Evolutionary conservation across 192 early-diverging fungal genomes (phyloP), one percentile per base, ranked within the genome.

Genomic region (Coemansia aciculifera): DNA sequence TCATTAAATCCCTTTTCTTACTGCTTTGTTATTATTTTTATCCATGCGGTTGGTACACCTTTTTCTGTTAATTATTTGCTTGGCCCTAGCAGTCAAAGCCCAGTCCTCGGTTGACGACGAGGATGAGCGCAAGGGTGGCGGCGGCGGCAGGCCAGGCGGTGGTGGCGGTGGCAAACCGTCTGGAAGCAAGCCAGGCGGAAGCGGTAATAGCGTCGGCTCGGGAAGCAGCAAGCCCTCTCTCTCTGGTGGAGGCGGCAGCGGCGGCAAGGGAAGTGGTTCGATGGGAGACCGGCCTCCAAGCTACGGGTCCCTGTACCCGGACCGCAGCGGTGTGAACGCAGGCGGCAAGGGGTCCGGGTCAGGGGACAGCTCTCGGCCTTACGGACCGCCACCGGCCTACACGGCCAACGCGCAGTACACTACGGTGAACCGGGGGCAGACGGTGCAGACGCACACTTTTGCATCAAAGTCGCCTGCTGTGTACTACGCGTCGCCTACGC

Each of bases 211-310:
- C 59, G 39, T 34, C 4, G 54, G 71, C 10, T 51, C 56, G n/a
- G 39, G 56, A 24, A 56, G 71, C 56, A 71, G 54, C 32, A 70
- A 67, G 37, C 59, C 63, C 10, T 42, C 70, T 11, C 57, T 54
- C n/a, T 29, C 36, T 1, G 78, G 78, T 9, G 79, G 79, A 5
- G 79, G 79, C 11, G 74, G 79, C 43, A 73, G 67, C 57, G 59
- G 32, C 37, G 32, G 37, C n/a, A 60, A 60, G 59, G 79, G 79
- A 57, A 65, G 57, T 2, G 74, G 79, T 13, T 27, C 71, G 2
- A 60, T 64, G 12, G 74, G 79, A 10, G 79, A 81, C 74, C 56
- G 64, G 0, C 79, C 79, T 5, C 79, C 79, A 15, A 76, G 74
- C 66, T 81, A 81, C 48, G 74, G 68, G 4, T 73, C 69, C 37